phyloP scores from a whole-genome alignment of 192 early-diverging fungal genomes.

The Entophlyctis helioformis region DNA sequence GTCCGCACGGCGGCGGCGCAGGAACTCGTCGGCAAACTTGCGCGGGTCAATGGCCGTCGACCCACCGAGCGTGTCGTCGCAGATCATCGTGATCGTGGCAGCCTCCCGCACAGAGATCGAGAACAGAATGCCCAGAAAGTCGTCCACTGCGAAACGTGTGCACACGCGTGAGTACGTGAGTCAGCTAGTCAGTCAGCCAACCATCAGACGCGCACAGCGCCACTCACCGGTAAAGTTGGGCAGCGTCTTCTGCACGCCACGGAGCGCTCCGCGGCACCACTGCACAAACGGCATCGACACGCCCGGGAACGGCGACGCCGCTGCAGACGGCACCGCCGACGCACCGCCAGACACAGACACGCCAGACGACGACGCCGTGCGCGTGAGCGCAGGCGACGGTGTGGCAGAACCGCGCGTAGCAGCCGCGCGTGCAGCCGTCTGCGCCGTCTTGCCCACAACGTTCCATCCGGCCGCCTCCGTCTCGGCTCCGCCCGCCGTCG shows the following conservation, averaged over 20 bases:
- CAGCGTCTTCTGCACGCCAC: no score
- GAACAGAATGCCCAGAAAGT: slow-evolving; percentile 39
- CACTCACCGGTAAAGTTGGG: no score
- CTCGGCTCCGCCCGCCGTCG: slow-evolving; percentile 3
- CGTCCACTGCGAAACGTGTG: slow-evolving; percentile 21
- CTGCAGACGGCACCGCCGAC: no score
- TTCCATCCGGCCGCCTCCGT: slow-evolving; percentile 21
- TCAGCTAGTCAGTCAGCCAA: no score
- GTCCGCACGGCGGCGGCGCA: slow-evolving; percentile 24
- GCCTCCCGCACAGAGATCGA: slow-evolving; percentile 24
- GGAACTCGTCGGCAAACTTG: slow-evolving; percentile 44
- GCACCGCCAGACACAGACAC: no score
- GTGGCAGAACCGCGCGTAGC: no score
- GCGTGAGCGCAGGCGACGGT: no score
- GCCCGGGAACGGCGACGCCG: not conserved
- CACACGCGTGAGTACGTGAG: not conserved
- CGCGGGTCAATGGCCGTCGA: slow-evolving; percentile 43
- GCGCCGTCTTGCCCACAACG: slow-evolving; percentile 30
- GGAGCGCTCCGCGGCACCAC: not conserved
- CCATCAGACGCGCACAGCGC: no score
- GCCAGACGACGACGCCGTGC: no score
- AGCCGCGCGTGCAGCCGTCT: no score
- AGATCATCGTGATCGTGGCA: slow-evolving; percentile 25
- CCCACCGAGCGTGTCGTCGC: slow-evolving; percentile 40
- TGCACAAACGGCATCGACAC: not conserved